Evolutionary conservation across 2,329 filamentous ascomycete genomes (phyloP), one percentile per base, ranked within the genome.

Genomic region (Myotisia sp.): DNA sequence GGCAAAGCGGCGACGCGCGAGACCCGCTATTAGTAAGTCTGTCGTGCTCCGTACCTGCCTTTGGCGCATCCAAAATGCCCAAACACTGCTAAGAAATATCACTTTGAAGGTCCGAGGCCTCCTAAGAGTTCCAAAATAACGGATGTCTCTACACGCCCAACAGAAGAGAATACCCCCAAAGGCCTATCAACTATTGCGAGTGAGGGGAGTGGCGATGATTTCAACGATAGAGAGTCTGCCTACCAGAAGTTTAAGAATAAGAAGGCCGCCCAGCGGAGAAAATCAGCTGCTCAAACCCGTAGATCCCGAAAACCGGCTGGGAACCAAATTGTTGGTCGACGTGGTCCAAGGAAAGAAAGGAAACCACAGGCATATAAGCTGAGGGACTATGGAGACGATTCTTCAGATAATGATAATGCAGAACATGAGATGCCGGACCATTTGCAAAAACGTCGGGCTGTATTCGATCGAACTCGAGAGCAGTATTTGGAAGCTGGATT

Each of bases 341-440:
- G 42, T 12, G 42, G 50, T 6, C 55, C 52, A 28, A 43, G 45
- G 30, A 50, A 55, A 3, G 47, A 44, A 40, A 39, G 21, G 33
- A 46, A 33, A 39, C 42, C 53, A 8, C 42, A 35, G 19, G 44
- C 49, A 50, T 53, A 37, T 46, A 56, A 53, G 3, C 47, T 53
- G 24, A 60, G 51, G 30, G 59, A 54, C 29, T 59, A 64, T 30
- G 57, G 59, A 2, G 59, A 63, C 2, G 45, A 62, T 2, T 67
- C 70, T 5, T 64, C 67, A 3, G 64, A 70, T 14, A 65, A 70
- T 29, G 64, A 69, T 3, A 51, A 67, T 40, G 64, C 71, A 53
- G 71, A 74, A 39, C 58, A 70, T 20, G 64, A 62, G 0, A 58
- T 90, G 2, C 85, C 86, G 0, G 72, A 78, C 13, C 87, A 92